Percentiles rank a stretch among this genome's conserved stretches.
Conservation (phyloP, 441 rosid species). For the Theobroma grandiflorum region DNA sequence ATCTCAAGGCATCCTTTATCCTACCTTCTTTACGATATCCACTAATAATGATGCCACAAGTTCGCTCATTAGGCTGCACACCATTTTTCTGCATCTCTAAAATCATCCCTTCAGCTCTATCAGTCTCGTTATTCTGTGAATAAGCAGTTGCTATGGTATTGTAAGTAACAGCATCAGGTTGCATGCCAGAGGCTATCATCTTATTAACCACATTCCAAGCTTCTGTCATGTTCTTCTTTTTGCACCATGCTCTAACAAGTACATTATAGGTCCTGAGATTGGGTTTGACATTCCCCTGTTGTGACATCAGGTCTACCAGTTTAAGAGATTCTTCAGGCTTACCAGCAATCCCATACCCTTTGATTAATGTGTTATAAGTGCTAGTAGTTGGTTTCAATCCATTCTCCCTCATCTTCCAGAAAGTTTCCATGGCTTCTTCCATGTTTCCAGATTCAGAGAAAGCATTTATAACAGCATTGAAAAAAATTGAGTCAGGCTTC, state of each 20-base stretch:
- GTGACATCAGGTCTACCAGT: slow-evolving; percentile 58
- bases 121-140: slow-evolving; percentile 58
- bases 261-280: slow-evolving; percentile 65
- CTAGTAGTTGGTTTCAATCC: slow-evolving; percentile 62
- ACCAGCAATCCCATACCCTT: slow-evolving; percentile 65
- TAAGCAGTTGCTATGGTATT: slow-evolving; percentile 66
- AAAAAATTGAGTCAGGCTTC: slow-evolving; percentile 58
- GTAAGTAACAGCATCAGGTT: slow-evolving; percentile 68
- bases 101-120: slow-evolving; percentile 54
- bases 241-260: slow-evolving; percentile 71
- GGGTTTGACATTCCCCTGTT: slow-evolving; percentile 51
- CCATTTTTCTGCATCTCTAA: slow-evolving; percentile 54
- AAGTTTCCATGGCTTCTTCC: slow-evolving; percentile 55
- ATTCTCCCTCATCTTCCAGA: slow-evolving; percentile 64
- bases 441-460: slow-evolving; percentile 66
- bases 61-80: slow-evolving; percentile 58
- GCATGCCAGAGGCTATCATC: slow-evolving; percentile 60
- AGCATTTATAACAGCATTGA: slow-evolving; percentile 72
- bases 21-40: slow-evolving; percentile 68
- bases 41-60: slow-evolving; percentile 64
- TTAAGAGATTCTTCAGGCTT: slow-evolving; percentile 64
- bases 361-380: slow-evolving; percentile 68
- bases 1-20: slow-evolving; percentile 64
- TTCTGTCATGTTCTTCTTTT: slow-evolving; percentile 56
- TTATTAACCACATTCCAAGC: slow-evolving; percentile 64